phyloP scores from a whole-genome alignment of 1,139 yeast species.

The Pneumocystis carinii region DNA sequence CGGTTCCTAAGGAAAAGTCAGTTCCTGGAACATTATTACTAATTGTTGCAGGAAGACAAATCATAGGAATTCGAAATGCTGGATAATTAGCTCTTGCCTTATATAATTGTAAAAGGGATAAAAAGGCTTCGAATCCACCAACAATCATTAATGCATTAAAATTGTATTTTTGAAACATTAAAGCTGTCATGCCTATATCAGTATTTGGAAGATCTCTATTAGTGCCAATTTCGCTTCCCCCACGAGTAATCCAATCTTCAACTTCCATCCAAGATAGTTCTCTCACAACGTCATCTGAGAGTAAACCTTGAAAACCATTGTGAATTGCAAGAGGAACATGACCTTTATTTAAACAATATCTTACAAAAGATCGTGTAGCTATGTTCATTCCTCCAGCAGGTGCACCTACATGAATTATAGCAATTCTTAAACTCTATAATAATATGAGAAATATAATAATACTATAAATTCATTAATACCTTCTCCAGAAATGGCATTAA shows the following conservation, averaged over 20 bases:
- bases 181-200: constrained; percentile 79
- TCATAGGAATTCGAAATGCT: constrained; percentile 84
- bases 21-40: constrained; percentile 98
- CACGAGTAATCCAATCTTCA: constrained; percentile 77
- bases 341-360: constrained; percentile 80
- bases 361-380: constrained; percentile 79
- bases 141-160: constrained; percentile 77
- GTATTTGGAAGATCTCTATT: constrained; percentile 71
- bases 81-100: constrained; percentile 62
- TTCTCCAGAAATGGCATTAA: neutral
- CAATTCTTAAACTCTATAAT: constrained; percentile 38
- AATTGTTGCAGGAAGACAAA: constrained; percentile 84
- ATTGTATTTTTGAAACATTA: constrained; percentile 67
- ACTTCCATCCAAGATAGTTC: constrained; percentile 73
- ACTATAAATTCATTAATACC: neutral
- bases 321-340: constrained; percentile 77
- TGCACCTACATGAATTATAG: constrained; percentile 84
- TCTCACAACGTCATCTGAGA: constrained; percentile 61
- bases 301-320: constrained; percentile 85
- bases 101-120: constrained; percentile 66
- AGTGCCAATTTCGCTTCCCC: constrained; percentile 94
- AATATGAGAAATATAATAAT: neutral
- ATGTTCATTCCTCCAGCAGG: constrained; percentile 95
- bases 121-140: constrained; percentile 92
- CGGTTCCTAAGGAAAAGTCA: constrained; percentile 84